A percentile compares a stretch with the other conserved stretches of the same genome.
Conservation (phyloP, 2,329 filamentous ascomycete species). For the Neofusicoccum cordaticola region DNA sequence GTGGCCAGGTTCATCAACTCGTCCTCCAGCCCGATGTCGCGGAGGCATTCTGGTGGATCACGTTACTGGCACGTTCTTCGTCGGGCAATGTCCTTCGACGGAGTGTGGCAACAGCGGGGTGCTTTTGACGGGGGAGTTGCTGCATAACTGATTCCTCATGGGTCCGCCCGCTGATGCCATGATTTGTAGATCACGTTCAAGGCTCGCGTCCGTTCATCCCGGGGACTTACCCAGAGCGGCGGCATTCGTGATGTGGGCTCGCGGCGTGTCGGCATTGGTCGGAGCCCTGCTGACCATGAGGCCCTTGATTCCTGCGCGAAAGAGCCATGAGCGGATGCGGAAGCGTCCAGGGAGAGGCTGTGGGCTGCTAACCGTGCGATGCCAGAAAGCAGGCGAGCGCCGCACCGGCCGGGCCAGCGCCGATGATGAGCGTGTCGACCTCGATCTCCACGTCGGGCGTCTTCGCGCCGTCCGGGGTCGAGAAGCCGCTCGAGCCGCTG, state of each 20-base stretch:
- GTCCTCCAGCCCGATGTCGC: slow-evolving; percentile 45
- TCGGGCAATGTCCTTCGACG: too few relatives aligned
- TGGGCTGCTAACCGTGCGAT: slow-evolving; percentile 39
- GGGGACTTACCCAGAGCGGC: slow-evolving; percentile 46
- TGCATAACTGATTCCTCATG: too few relatives aligned
- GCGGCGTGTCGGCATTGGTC: slow-evolving; percentile 55
- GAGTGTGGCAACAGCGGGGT: too few relatives aligned
- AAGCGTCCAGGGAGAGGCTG: neutral
- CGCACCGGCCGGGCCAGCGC: slow-evolving; percentile 55
- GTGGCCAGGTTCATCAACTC: slow-evolving; percentile 33
- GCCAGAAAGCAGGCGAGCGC: slow-evolving; percentile 54
- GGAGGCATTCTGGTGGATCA: slow-evolving; percentile 41
- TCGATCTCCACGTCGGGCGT: slow-evolving; percentile 24
- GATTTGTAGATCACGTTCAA: too few relatives aligned
- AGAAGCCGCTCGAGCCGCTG: neutral
- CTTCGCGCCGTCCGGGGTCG: neutral
- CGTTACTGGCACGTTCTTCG: too few relatives aligned
- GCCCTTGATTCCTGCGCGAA: slow-evolving; percentile 45
- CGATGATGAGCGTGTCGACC: slow-evolving; percentile 51
- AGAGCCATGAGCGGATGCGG: neutral
- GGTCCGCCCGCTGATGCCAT: too few relatives aligned
- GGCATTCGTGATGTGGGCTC: slow-evolving; percentile 61
- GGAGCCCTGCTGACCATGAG: slow-evolving; percentile 52
- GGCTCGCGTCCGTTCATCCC: too few relatives aligned
- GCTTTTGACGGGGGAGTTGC: too few relatives aligned